phyloP scores from a whole-genome alignment of 1,284 basidiomycete genomes.

The Phellinidium pouzarii region DNA sequence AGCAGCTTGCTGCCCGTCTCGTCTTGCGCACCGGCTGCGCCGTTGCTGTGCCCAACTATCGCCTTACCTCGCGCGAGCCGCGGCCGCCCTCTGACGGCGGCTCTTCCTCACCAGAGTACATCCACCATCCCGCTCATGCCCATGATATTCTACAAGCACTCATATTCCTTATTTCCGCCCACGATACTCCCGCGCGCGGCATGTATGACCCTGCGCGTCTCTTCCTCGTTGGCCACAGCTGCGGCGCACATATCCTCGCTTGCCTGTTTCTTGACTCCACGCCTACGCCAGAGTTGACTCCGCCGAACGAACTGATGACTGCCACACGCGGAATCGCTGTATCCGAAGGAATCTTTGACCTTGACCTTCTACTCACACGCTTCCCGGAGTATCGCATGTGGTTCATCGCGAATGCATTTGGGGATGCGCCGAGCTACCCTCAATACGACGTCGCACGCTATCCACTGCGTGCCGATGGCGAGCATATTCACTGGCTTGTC shows the following conservation, averaged over 20 bases:
- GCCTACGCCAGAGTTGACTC: slow-evolving; percentile 36
- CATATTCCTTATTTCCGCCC: slow-evolving; percentile 43
- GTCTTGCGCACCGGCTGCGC: slow-evolving; percentile 41
- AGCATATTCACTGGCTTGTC: slow-evolving; percentile 54
- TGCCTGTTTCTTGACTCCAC: slow-evolving; percentile 55
- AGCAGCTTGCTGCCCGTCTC: slow-evolving; percentile 45
- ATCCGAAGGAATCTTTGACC: slow-evolving; percentile 72
- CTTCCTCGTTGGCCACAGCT: slow-evolving; percentile 70
- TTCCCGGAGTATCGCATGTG: slow-evolving; percentile 59
- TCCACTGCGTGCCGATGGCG: slow-evolving; percentile 28
- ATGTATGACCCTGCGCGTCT: slow-evolving; percentile 38
- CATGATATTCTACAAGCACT: slow-evolving; percentile 58
- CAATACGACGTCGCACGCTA: slow-evolving; percentile 42
- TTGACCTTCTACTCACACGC: slow-evolving; percentile 50
- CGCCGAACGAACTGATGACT: slow-evolving; percentile 39
- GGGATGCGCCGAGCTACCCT: slow-evolving; percentile 38
- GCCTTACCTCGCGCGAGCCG: slow-evolving; percentile 45
- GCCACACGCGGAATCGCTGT: slow-evolving; percentile 49
- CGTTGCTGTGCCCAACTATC: slow-evolving; percentile 71
- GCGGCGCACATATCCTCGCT: slow-evolving; percentile 72
- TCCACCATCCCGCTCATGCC: slow-evolving; percentile 60
- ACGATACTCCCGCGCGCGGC: slow-evolving; percentile 27
- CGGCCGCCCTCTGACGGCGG: too few species aligned
- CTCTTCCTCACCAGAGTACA: slow-evolving; percentile 23
- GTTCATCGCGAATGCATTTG: slow-evolving; percentile 65